A percentile compares a stretch with the other conserved stretches of the same genome.
Conservation (phyloP, 1,139 yeast genomes). For the Candida neerlandica region DNA sequence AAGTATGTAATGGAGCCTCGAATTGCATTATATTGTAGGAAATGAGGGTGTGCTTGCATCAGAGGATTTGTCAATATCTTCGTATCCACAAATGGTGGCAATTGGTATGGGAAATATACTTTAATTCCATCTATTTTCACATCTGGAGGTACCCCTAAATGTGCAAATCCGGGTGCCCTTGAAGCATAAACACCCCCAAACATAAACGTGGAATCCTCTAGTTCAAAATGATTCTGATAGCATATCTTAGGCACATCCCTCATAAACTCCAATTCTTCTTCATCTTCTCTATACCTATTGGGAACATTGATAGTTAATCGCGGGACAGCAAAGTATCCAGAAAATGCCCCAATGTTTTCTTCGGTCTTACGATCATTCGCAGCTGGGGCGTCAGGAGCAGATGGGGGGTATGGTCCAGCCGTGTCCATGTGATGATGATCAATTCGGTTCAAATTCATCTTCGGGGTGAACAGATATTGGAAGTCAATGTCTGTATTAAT, state of each 20-base stretch:
- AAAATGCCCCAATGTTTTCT: slow-evolving; percentile 26
- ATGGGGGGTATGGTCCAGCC: not conserved
- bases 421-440: slow-evolving; percentile 7
- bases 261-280: slow-evolving; percentile 12
- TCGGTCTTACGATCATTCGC: slow-evolving; percentile 6
- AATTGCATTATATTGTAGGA: slow-evolving; percentile 34
- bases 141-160: slow-evolving; percentile 38
- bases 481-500: slow-evolving; percentile 16
- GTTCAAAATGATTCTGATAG: slow-evolving; percentile 38
- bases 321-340: slow-evolving; percentile 37
- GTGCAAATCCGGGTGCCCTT: slow-evolving; percentile 24
- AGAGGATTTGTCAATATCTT: slow-evolving; percentile 41
- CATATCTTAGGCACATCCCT: slow-evolving; percentile 30
- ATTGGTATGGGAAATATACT: slow-evolving; percentile 39
- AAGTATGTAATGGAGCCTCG: slow-evolving; percentile 37
- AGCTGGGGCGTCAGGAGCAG: not conserved
- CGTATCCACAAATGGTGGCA: slow-evolving; percentile 44
- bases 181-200: slow-evolving; percentile 42
- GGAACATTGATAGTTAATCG: slow-evolving; percentile 30
- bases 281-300: slow-evolving; percentile 14
- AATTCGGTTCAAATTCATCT: slow-evolving; percentile 27
- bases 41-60: slow-evolving; percentile 29
- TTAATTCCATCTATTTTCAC: slow-evolving; percentile 35
- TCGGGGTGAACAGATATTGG: slow-evolving; percentile 29
- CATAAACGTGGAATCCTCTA: slow-evolving; percentile 34